Evolutionary conservation across 2,329 filamentous ascomycete species (phyloP).

Genomic region (Saccharata proteae): DNA sequence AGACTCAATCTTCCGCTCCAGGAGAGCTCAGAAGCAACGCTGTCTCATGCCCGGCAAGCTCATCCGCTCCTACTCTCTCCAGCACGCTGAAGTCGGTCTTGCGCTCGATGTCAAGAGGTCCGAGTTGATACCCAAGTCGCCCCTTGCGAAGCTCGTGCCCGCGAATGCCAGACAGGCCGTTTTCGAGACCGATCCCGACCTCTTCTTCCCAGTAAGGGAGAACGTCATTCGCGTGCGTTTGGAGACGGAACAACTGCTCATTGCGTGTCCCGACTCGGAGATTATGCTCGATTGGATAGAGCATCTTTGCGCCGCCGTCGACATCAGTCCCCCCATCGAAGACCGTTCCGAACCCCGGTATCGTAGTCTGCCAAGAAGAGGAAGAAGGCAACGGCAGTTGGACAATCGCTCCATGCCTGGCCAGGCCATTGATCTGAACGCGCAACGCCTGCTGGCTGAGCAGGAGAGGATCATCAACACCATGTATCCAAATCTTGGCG

Average conservation of each 20-base stretch:
- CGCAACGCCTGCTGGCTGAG: conserved; percentile 31
- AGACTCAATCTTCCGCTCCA: conserved; percentile 24
- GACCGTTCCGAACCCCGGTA: conserved; percentile 43
- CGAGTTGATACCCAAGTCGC: conserved; percentile 29
- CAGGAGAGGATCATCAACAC: conserved; percentile 36
- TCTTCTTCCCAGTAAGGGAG: conserved; percentile 33
- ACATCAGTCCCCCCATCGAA: conserved; percentile 48
- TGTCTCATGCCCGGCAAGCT: conserved; percentile 44
- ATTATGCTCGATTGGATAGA: conserved; percentile 60
- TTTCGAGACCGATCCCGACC: conserved; percentile 33
- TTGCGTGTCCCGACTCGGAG: conserved; percentile 53
- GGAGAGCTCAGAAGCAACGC: conserved; percentile 29
- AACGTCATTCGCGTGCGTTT: conserved; percentile 61
- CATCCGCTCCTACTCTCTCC: conserved; percentile 56
- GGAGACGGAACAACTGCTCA: conserved; percentile 61
- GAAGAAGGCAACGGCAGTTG: conserved; percentile 24
- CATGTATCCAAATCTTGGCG: conserved; percentile 34
- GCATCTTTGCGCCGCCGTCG: conserved; percentile 53
- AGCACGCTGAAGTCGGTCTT: conserved; percentile 64
- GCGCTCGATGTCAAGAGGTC: conserved; percentile 59
- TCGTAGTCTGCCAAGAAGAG: conserved; percentile 34
- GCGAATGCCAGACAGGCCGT: conserved; percentile 24
- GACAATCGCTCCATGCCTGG: conserved; percentile 15
- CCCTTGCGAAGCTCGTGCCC: conserved; percentile 34
- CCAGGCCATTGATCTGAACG: conserved; percentile 20